phyloP scores from a whole-genome alignment of 225 moss, liverwort and hornwort species.

The Polytrichum commune region DNA sequence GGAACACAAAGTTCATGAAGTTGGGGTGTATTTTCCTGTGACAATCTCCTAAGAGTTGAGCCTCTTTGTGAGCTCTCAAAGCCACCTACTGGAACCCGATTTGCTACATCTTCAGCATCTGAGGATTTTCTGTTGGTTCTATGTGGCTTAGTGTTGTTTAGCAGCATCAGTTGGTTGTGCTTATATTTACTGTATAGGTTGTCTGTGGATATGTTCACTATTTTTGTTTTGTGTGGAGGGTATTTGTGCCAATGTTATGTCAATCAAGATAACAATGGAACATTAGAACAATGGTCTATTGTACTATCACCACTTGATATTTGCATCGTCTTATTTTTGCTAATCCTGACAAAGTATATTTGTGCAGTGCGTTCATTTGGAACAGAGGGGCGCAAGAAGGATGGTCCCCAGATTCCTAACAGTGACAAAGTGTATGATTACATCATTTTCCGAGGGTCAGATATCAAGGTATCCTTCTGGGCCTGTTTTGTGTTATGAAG shows the following conservation, averaged over 20 bases:
- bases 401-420: slow-evolving; percentile 96
- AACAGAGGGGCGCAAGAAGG: slow-evolving; percentile 98
- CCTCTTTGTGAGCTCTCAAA: no score
- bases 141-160: background rate
- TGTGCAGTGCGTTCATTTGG: slow-evolving; percentile 93
- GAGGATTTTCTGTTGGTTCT: background rate
- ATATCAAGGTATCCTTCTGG: slow-evolving; percentile 73
- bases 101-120: no score
- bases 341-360: background rate
- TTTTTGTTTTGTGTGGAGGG: background rate
- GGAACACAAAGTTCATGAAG: no score
- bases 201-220: background rate
- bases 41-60: no score
- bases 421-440: slow-evolving; percentile 99
- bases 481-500: background rate
- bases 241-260: background rate
- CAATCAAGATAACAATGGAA: background rate
- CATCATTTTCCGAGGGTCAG: slow-evolving; percentile 98
- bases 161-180: background rate
- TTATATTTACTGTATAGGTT: background rate
- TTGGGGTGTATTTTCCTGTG: no score
- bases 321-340: background rate
- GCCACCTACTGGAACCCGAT: no score
- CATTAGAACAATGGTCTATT: background rate
- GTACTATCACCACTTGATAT: background rate